Percentiles rank a stretch among this genome's conserved stretches.
These are phyloP conservation scores for Tetramitus jugosus DNA, from an alignment of 208 protist genomes.

Conservation along the genomic window DNA sequence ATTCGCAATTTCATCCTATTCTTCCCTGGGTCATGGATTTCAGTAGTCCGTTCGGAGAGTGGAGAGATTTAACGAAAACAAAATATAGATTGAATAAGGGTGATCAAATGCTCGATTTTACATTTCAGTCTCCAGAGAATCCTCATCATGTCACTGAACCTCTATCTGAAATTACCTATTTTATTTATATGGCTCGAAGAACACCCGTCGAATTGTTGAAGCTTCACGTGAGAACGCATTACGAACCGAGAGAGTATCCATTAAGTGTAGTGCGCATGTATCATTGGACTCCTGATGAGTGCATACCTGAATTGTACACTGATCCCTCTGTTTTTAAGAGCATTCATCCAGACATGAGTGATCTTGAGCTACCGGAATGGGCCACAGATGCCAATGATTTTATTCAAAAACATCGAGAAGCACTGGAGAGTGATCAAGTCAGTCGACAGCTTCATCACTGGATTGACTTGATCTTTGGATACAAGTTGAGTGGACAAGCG, in stretches of 20 bases:
- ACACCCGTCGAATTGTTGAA: background rate
- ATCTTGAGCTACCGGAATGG: constrained; percentile 38
- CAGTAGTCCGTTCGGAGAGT: background rate
- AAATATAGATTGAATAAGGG: constrained; percentile 18
- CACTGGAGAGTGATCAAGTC: constrained; percentile 92
- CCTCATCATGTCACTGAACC: constrained; percentile 22
- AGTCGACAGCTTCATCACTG: constrained; percentile 88
- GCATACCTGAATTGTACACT: constrained; percentile 49
- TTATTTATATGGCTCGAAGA: constrained; percentile 16
- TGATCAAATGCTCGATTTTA: constrained; percentile 25
- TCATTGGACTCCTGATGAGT: constrained; percentile 52
- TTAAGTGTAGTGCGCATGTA: constrained; percentile 41
- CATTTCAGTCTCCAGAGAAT: background rate
- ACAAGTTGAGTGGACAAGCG: constrained; percentile 88
- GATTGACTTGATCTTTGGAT: constrained; percentile 98
- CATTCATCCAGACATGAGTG: constrained; percentile 42
- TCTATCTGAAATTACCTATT: constrained; percentile 7
- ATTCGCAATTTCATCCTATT: background rate
- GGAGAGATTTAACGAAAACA: constrained; percentile 22
- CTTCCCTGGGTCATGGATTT: constrained; percentile 16
- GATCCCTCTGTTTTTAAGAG: constrained; percentile 43
- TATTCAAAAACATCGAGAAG: constrained; percentile 78
- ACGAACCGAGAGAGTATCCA: constrained; percentile 48
- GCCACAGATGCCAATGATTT: constrained; percentile 65
- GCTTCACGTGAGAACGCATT: background rate